These are phyloP conservation scores for Chlorella ohadii DNA, from an alignment of 139 green algal genomes.

Conservation along the genomic window DNA sequence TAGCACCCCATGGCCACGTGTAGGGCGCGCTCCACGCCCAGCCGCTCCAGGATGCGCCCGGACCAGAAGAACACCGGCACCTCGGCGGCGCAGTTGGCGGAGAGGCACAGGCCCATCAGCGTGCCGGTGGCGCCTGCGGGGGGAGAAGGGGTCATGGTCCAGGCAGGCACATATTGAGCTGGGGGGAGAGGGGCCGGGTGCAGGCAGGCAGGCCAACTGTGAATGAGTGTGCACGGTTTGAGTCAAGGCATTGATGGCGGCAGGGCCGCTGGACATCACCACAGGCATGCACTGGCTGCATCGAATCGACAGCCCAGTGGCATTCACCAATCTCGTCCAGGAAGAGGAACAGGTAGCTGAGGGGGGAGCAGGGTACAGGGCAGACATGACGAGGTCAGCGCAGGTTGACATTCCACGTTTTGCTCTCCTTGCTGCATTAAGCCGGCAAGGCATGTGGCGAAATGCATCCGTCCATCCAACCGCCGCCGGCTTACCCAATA, in stretches of 20 bases:
- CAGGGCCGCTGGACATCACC: no score
- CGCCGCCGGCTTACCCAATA: constrained; percentile 6
- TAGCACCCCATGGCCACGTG: constrained; percentile 32
- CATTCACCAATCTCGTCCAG: constrained; percentile 32
- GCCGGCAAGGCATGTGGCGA: no score
- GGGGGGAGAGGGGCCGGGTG: background rate
- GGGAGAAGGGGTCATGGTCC: background rate
- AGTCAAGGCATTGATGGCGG: no score
- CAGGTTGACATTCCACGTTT: background rate
- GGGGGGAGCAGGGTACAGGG: background rate
- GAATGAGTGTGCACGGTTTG: no score
- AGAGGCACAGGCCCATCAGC: constrained; percentile 41
- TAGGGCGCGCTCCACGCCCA: constrained; percentile 26
- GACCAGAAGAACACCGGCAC: constrained; percentile 36
- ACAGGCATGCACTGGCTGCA: no score
- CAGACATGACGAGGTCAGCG: background rate
- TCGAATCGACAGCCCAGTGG: background rate
- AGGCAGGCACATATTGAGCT: no score
- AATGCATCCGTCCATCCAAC: no score
- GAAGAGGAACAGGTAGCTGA: constrained; percentile 42
- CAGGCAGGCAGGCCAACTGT: no score
- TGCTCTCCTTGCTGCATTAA: no score
- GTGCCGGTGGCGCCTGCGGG: constrained; percentile 15
- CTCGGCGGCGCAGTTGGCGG: constrained; percentile 34
- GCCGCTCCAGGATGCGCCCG: constrained; percentile 13